phyloP scores from a whole-genome alignment of 257 asterid genomes.

The Cinchona pubescens region DNA sequence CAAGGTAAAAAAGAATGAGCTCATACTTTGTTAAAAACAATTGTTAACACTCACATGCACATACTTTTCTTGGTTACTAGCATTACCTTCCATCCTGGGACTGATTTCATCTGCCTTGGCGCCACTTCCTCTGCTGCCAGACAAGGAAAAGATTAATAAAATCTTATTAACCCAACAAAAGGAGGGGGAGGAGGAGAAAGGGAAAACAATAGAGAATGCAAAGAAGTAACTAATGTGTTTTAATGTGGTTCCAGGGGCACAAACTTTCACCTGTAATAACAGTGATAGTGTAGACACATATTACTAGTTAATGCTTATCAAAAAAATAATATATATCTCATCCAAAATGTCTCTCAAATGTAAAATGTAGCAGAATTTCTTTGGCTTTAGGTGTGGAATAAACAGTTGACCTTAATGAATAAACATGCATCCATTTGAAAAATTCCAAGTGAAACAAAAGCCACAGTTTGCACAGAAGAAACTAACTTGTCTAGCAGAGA shows the following conservation, averaged over 20 bases:
- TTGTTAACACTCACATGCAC: neutral
- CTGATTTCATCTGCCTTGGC: constrained; percentile 66
- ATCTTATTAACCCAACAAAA: neutral
- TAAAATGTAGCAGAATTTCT: neutral
- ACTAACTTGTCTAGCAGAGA: neutral
- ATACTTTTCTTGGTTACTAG: neutral
- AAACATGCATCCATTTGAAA: neutral
- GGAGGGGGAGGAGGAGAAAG: neutral
- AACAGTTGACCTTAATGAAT: neutral
- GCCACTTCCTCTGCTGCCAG: constrained; percentile 58
- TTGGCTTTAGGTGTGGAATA: neutral
- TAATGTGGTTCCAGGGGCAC: neutral
- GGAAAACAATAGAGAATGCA: neutral
- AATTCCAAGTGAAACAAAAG: neutral
- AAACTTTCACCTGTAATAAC: neutral
- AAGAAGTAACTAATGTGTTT: neutral
- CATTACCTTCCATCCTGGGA: constrained; percentile 84
- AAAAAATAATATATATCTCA: neutral
- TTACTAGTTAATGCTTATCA: neutral
- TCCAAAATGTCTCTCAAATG: neutral
- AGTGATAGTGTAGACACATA: neutral
- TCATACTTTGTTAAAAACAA: neutral
- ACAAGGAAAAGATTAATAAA: constrained; percentile 5
- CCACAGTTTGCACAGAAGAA: neutral
- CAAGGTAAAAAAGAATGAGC: neutral